Evolutionary conservation across 2,329 filamentous ascomycete genomes (phyloP).

Genomic region (Sarocladium brachiariae): DNA sequence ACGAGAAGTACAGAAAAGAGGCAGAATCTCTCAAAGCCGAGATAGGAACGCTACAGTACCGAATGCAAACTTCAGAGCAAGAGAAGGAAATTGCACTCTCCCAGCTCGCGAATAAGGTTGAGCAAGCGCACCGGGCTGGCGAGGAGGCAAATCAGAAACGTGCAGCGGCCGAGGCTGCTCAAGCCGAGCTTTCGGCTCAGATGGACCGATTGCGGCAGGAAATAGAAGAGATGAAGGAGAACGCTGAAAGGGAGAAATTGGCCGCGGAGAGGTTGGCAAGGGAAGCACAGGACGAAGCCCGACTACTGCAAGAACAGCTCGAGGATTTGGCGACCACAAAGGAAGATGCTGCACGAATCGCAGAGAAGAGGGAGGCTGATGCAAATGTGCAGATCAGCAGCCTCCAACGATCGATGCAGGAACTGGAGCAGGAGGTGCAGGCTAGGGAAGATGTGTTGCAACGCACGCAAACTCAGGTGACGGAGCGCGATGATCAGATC

Average conservation of each 20-base stretch:
- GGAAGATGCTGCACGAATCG: constrained; percentile 61
- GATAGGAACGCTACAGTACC: constrained; percentile 80
- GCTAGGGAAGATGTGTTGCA: constrained; percentile 50
- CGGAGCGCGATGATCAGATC: constrained; percentile 62
- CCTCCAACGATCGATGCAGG: constrained; percentile 42
- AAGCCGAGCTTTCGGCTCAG: constrained; percentile 41
- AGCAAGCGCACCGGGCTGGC: constrained; percentile 72
- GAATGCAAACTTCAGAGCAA: constrained; percentile 78
- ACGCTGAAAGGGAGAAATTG: constrained; percentile 48
- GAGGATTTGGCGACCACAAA: constrained; percentile 61
- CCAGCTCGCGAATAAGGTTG: constrained; percentile 75
- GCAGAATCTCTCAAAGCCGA: constrained; percentile 83
- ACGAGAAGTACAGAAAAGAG: constrained; percentile 48
- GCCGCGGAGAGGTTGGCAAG: constrained; percentile 63
- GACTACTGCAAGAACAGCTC: constrained; percentile 69
- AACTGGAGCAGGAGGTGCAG: constrained; percentile 52
- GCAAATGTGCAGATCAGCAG: constrained; percentile 45
- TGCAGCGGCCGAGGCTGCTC: constrained; percentile 52
- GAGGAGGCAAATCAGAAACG: constrained; percentile 74
- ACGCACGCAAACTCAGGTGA: constrained; percentile 58
- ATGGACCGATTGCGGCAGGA: constrained; percentile 45
- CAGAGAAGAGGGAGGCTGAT: constrained; percentile 48
- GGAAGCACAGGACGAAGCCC: constrained; percentile 66
- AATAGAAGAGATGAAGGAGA: constrained; percentile 43
- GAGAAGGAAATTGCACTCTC: constrained; percentile 76